These are phyloP conservation scores for Ormosia emarginata DNA, from an alignment of 306 rosid species.

Conservation along the genomic window DNA sequence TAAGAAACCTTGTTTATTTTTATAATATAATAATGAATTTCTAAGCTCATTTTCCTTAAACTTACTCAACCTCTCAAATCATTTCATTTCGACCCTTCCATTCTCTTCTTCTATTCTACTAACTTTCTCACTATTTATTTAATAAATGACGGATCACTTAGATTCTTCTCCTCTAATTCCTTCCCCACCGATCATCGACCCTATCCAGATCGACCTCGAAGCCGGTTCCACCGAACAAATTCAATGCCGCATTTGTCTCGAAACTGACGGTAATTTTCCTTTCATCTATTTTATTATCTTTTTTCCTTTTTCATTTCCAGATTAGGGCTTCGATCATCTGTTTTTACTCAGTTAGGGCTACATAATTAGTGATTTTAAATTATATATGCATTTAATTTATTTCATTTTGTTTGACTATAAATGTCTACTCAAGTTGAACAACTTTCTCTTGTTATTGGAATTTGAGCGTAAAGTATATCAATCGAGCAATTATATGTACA, in stretches of 20 bases:
- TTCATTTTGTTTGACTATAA: background rate
- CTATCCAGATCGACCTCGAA: constrained; percentile 75
- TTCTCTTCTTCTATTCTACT: background rate
- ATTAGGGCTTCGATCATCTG: background rate
- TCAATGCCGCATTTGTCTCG: constrained; percentile 86
- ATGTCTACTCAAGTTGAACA: background rate
- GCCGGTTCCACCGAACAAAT: constrained; percentile 75
- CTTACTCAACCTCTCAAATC: background rate
- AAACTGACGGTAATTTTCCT: constrained; percentile 59
- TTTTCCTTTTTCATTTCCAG: background rate
- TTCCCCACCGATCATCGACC: constrained; percentile 44
- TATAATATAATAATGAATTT: too few species aligned
- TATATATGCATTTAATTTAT: background rate
- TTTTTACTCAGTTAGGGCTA: background rate
- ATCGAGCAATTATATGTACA: background rate
- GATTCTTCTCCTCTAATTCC: constrained; percentile 60
- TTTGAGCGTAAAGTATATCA: background rate
- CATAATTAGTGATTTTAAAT: background rate
- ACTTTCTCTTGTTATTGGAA: background rate
- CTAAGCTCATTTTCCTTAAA: background rate
- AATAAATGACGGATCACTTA: constrained; percentile 54
- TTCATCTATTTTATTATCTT: background rate
- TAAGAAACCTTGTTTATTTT: too few species aligned
- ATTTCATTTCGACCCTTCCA: background rate
- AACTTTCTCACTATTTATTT: background rate